Evolutionary conservation across 2,329 filamentous ascomycete species (phyloP).

Genomic region (Epichloe glyceriae): DNA sequence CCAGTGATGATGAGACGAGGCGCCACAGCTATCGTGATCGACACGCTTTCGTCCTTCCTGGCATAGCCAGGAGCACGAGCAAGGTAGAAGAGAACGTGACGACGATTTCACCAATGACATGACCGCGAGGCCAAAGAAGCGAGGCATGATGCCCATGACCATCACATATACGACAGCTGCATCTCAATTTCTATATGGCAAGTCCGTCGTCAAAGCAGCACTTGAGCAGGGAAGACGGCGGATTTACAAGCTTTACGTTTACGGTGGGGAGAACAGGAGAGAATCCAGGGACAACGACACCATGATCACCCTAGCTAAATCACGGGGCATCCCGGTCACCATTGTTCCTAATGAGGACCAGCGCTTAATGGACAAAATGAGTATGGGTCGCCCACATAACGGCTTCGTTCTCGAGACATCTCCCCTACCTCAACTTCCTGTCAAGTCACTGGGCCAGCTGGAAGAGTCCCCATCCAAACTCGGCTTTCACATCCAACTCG

Average conservation of each 20-base stretch:
- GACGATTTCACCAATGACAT: background rate
- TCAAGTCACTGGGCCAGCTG: slow-evolving; percentile 42
- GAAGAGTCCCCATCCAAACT: slow-evolving; percentile 28
- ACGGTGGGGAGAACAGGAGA: slow-evolving; percentile 42
- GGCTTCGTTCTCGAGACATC: slow-evolving; percentile 80
- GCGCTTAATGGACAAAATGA: slow-evolving; percentile 70
- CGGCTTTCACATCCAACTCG: slow-evolving; percentile 47
- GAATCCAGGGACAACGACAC: slow-evolving; percentile 31
- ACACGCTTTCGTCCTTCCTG: background rate
- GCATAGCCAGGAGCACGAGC: background rate
- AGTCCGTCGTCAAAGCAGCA: slow-evolving; percentile 67
- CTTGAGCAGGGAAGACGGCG: slow-evolving; percentile 53
- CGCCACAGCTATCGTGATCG: background rate
- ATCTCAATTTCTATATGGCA: slow-evolving; percentile 84
- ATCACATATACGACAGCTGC: slow-evolving; percentile 62
- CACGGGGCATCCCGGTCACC: slow-evolving; percentile 39
- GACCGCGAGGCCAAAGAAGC: slow-evolving; percentile 9
- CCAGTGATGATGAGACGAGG: background rate
- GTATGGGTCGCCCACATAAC: slow-evolving; percentile 73
- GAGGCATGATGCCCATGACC: slow-evolving; percentile 23
- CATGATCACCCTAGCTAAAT: slow-evolving; percentile 33
- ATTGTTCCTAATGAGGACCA: slow-evolving; percentile 48
- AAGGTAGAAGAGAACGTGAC: background rate
- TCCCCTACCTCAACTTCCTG: slow-evolving; percentile 59
- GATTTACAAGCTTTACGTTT: slow-evolving; percentile 75